These are phyloP conservation scores for Podaxis sp. DNA, from an alignment of 768 basidiomycete species.

Conservation along the genomic window DNA sequence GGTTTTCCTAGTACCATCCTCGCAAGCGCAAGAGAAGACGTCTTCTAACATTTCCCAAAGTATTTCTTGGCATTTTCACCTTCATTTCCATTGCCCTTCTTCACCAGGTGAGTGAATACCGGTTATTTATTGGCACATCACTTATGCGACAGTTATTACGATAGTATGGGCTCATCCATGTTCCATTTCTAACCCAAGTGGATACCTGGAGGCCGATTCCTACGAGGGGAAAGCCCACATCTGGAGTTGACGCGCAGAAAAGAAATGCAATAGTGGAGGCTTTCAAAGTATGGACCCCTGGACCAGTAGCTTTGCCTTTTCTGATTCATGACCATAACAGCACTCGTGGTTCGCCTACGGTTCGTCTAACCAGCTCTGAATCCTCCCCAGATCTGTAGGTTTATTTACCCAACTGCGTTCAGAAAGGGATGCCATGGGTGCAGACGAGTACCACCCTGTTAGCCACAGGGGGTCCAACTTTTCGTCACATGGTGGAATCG, in stretches of 20 bases:
- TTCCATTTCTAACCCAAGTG: neutral
- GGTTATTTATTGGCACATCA: neutral
- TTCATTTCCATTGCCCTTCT: neutral
- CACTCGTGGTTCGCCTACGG: constrained; percentile 89
- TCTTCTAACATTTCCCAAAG: neutral
- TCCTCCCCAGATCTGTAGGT: too few species aligned
- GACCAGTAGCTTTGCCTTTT: neutral
- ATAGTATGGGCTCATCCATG: neutral
- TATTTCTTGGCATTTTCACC: neutral
- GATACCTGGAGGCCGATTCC: neutral
- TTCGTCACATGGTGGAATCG: constrained; percentile 74
- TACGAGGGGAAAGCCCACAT: constrained; percentile 16
- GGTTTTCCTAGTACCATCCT: neutral
- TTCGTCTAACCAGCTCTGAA: constrained; percentile 27
- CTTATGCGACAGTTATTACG: neutral
- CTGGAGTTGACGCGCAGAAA: constrained; percentile 53
- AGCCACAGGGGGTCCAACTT: constrained; percentile 74
- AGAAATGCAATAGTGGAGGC: constrained; percentile 73
- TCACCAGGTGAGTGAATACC: neutral
- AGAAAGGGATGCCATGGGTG: constrained; percentile 92
- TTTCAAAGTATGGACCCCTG: constrained; percentile 58
- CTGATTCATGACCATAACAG: constrained; percentile 34
- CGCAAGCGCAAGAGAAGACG: neutral
- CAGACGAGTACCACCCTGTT: constrained; percentile 91
- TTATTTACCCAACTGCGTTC: constrained; percentile 11